Conservation (phyloP, 169 alveolate genomes). For the Plasmodium yoelii region DNA sequence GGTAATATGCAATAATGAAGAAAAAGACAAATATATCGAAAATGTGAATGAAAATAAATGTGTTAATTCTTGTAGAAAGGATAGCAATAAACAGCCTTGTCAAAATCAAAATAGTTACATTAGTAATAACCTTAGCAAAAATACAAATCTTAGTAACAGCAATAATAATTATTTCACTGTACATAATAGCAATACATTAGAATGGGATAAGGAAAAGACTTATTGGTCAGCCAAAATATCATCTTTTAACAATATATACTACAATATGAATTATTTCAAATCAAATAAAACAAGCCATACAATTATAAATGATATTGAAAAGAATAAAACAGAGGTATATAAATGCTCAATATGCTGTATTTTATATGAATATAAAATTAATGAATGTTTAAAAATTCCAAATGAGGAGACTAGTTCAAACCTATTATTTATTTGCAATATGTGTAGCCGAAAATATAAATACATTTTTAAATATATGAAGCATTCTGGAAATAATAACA, state of each 20-base stretch:
- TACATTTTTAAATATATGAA: neutral
- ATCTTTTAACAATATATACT: slow-evolving; percentile 21
- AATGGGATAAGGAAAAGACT: neutral
- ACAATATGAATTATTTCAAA: slow-evolving; percentile 33
- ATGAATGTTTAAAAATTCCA: neutral
- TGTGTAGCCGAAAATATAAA: slow-evolving; percentile 23
- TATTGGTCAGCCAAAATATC: slow-evolving; percentile 53
- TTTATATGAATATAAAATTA: slow-evolving; percentile 15
- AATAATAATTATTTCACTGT: slow-evolving; percentile 15
- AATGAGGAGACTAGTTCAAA: slow-evolving; percentile 1
- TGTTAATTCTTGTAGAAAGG: too few species aligned
- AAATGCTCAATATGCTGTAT: slow-evolving; percentile 70
- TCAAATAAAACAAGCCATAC: neutral
- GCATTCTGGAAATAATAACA: neutral
- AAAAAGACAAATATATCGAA: too few species aligned
- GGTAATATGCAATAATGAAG: too few species aligned
- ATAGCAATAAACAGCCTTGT: too few species aligned
- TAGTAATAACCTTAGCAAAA: neutral
- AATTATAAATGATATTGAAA: slow-evolving; percentile 2
- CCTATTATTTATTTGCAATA: slow-evolving; percentile 15
- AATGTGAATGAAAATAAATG: too few species aligned
- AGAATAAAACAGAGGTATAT: slow-evolving; percentile 7
- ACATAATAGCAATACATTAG: neutral
- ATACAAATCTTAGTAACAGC: neutral
- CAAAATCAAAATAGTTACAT: too few species aligned